These are phyloP conservation scores for Saccharum officinarum DNA, from an alignment of 176 grass and related monocot species.

Conservation along the genomic window DNA sequence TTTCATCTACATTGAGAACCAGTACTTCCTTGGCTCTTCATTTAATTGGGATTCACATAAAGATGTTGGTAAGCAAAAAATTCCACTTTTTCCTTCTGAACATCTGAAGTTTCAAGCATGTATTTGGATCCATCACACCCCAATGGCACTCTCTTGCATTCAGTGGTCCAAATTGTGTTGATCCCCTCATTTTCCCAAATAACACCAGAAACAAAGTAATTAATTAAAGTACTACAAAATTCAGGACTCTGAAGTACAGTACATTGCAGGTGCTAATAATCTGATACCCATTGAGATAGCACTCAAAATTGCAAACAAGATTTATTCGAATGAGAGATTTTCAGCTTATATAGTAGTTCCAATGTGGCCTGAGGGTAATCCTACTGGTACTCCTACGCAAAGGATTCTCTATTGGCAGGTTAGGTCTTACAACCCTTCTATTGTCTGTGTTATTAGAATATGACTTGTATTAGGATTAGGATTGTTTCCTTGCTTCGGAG, in stretches of 20 bases:
- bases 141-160: neutral
- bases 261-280: slow-evolving; percentile 60
- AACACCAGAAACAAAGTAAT: neutral
- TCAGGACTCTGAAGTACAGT: neutral
- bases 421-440: neutral
- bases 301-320: slow-evolving; percentile 73
- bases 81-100: neutral
- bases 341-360: slow-evolving; percentile 74
- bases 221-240: neutral
- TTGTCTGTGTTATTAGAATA: neutral
- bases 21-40: slow-evolving; percentile 88
- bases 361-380: slow-evolving; percentile 88
- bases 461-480: neutral
- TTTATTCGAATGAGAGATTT: slow-evolving; percentile 64
- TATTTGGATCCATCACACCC: no score
- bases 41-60: slow-evolving; percentile 66
- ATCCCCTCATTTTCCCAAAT: slow-evolving; percentile 11
- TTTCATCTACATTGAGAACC: slow-evolving; percentile 93
- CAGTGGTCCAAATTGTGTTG: neutral
- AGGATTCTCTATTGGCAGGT: slow-evolving; percentile 91
- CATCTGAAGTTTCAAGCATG: neutral
- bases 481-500: neutral
- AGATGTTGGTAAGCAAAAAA: slow-evolving; percentile 56
- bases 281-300: slow-evolving; percentile 84
- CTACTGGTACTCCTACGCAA: slow-evolving; percentile 57